Conservation (phyloP, 192 early-diverging fungal species). For the Backusella tuberculispora region DNA sequence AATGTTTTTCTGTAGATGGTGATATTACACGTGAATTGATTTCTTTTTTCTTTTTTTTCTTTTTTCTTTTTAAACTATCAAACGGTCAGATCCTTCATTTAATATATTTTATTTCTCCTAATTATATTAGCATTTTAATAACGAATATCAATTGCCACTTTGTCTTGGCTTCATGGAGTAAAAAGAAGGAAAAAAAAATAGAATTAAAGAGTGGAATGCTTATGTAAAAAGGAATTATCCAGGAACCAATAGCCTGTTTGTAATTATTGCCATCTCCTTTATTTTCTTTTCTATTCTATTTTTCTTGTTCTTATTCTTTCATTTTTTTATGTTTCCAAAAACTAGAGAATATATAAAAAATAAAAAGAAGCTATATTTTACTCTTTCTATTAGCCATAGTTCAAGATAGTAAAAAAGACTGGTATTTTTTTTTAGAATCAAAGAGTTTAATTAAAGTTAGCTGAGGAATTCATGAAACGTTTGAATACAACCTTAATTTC, state of each 20-base stretch:
- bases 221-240: constrained; percentile 13
- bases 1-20: no score
- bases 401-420: no score
- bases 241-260: not conserved
- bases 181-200: not conserved
- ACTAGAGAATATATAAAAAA: no score
- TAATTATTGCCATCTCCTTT: no score
- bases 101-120: not conserved
- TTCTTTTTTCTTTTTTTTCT: no score
- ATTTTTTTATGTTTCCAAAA: no score
- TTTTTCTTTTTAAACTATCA: no score
- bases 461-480: constrained; percentile 9
- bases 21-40: no score
- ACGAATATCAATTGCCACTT: constrained; percentile 8
- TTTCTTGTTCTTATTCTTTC: no score
- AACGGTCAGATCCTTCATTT: not conserved
- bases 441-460: constrained; percentile 11
- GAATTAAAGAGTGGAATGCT: not conserved
- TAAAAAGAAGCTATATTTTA: no score
- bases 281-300: no score
- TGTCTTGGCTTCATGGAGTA: not conserved
- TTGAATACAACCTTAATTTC: not conserved
- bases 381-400: no score
- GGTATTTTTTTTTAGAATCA: not conserved
- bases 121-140: not conserved